These are phyloP conservation scores for Cucurbitaria berberidis DNA, from an alignment of 2,329 filamentous ascomycete species.

Conservation along the genomic window DNA sequence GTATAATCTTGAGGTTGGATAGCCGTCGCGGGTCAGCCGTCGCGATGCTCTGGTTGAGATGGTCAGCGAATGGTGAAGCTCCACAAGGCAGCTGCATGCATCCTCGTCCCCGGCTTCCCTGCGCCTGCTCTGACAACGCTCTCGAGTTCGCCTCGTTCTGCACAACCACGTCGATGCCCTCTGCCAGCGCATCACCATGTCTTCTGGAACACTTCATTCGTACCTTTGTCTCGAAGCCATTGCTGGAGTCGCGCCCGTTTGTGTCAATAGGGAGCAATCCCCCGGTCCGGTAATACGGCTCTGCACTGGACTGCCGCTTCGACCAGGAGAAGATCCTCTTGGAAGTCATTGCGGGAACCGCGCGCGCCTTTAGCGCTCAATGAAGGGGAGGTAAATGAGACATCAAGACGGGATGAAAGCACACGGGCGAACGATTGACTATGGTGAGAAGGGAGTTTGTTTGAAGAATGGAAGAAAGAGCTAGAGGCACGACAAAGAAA, in stretches of 20 bases:
- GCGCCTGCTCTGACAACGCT: constrained; percentile 30
- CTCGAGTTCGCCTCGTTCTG: constrained; percentile 26
- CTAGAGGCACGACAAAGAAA: constrained; percentile 5
- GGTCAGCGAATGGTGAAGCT: constrained; percentile 41
- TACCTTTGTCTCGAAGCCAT: constrained; percentile 39
- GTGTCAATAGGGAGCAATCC: constrained; percentile 48
- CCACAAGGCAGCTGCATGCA: constrained; percentile 37
- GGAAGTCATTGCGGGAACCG: constrained; percentile 41
- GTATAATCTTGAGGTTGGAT: constrained; percentile 39
- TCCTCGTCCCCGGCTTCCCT: constrained; percentile 22
- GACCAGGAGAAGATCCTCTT: constrained; percentile 55
- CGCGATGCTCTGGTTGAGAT: constrained; percentile 28
- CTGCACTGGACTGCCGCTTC: constrained; percentile 47
- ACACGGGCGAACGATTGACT: not conserved
- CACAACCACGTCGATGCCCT: constrained; percentile 42
- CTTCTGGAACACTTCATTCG: constrained; percentile 16
- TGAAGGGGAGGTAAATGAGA: not conserved
- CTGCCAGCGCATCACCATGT: constrained; percentile 39
- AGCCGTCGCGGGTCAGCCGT: constrained; percentile 32
- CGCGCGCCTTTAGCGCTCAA: constrained; percentile 5
- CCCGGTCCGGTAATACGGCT: constrained; percentile 46
- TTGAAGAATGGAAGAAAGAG: not conserved
- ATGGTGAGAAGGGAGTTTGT: not conserved
- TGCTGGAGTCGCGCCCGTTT: constrained; percentile 10
- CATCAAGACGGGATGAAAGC: constrained; percentile 9